These are phyloP conservation scores for Porcisia deanei DNA, from an alignment of 208 protist genomes.

Conservation along the genomic window DNA sequence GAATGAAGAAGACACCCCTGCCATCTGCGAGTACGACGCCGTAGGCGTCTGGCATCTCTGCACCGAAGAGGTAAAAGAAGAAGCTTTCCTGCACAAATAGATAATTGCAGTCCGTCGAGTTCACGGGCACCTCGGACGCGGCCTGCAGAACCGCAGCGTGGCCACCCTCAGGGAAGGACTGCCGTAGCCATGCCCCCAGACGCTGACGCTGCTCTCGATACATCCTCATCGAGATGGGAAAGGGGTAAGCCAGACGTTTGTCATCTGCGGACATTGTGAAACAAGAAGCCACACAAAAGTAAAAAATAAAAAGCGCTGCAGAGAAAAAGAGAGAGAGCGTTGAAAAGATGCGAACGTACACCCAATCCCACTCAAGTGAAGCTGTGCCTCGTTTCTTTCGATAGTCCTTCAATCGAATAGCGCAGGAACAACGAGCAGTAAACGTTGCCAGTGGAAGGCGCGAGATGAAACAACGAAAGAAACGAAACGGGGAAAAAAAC, in stretches of 20 bases:
- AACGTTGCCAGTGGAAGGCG: not conserved
- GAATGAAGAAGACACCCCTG: slow-evolving; percentile 83
- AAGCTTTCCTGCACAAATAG: slow-evolving; percentile 95
- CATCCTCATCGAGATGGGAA: slow-evolving; percentile 72
- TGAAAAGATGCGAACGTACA: not conserved
- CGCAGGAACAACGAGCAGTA: not conserved
- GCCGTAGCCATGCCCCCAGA: slow-evolving; percentile 47
- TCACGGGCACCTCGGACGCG: slow-evolving; percentile 80
- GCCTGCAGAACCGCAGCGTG: slow-evolving; percentile 85
- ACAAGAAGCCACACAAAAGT: not conserved
- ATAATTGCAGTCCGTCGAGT: slow-evolving; percentile 89
- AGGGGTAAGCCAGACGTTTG: slow-evolving; percentile 61
- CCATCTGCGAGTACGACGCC: slow-evolving; percentile 73
- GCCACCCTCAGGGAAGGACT: slow-evolving; percentile 40
- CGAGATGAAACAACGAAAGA: not conserved
- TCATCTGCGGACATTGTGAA: slow-evolving; percentile 20
- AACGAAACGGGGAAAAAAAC: not conserved
- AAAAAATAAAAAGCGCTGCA: not conserved
- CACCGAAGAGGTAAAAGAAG: slow-evolving; percentile 94
- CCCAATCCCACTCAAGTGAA: not conserved
- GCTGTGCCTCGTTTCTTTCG: no score
- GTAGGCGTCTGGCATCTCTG: slow-evolving; percentile 82
- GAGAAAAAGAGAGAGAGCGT: not conserved
- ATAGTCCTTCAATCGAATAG: not conserved
- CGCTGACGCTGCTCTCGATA: slow-evolving; percentile 86